Base-by-base conservation (phyloP, 2,329 filamentous ascomycete species). In the Teratosphaeria destructans region DNA sequence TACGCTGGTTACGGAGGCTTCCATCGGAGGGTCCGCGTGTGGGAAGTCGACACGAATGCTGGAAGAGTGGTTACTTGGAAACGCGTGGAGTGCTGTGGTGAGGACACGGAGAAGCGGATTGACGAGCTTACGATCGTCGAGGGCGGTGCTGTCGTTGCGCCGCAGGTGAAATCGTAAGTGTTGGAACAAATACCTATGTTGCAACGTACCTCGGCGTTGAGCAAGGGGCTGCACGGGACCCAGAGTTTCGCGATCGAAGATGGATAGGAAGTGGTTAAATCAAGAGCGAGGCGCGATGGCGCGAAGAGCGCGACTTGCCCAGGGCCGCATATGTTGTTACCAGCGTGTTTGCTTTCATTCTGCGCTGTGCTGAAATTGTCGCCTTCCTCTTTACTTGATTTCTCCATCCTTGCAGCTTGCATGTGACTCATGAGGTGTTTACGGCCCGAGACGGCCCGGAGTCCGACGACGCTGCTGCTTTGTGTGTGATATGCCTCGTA, bases 11-110 rank as follows among this genome's bases (percentile, higher is more conserved):
- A 96, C 71, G 86, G 86, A 52, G 88, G 87, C 3, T 97, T 88
- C 71, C 82, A 92, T 68, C 87, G 94, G 29, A 85, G 91, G 34
- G 81, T 96, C 57, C 83, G 94, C 55, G 82, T 99, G 52, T 99
- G 94, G 71, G 93, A 97, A 67, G 84, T 99, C 56, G 93, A 99
- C 73, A 89, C 92, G 75, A 95, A 95, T 70, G 85, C 89, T 61
- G 93, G 88, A 7, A 84, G 90, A 54, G 92, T 99, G 66, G 85
- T 83, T 55, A 99, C 93, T 0, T 99, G 93, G 83, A 97, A 96
- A 77, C 82, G 94, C 56, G 78, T 95, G 16, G 93, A 97, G 70
- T 82, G 79, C 61, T 73, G 72, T 60, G 71, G 68, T 16, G 66
- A 69, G 67, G 82, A 82, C 7, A 78, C 81, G 29, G 76, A 76